Conservation (phyloP, 2,329 filamentous ascomycete genomes). For the Mycosphaerella arachidis region DNA sequence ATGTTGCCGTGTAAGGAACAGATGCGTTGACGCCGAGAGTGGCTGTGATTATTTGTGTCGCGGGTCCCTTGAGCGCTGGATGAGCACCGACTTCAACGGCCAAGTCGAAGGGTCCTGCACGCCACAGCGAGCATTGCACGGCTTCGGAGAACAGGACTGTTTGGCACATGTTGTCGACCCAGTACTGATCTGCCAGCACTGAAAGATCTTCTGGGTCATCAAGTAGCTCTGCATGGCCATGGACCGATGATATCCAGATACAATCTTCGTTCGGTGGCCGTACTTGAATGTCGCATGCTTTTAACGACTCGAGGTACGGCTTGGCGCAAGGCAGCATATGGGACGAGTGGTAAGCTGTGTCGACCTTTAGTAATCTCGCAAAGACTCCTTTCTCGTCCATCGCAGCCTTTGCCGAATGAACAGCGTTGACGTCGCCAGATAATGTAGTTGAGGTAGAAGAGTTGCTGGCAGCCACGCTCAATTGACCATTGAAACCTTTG, state of each 20-base stretch:
- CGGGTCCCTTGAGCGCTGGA: conserved; percentile 41
- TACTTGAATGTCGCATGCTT: conserved; percentile 14
- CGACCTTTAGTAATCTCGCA: conserved; percentile 38
- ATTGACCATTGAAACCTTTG: conserved; percentile 22
- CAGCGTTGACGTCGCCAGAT: conserved; percentile 40
- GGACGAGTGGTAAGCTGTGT: conserved; percentile 43
- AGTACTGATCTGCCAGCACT: conserved; percentile 33
- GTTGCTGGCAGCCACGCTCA: conserved; percentile 34
- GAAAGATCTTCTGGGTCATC: conserved; percentile 11
- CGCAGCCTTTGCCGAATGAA: conserved; percentile 30
- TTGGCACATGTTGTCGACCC: conserved; percentile 44
- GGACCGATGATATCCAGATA: conserved; percentile 22
- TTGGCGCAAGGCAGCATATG: conserved; percentile 29
- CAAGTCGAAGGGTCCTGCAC: conserved; percentile 23
- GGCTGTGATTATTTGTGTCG: conserved; percentile 34
- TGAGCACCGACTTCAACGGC: conserved; percentile 44
- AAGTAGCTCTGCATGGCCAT: conserved; percentile 21
- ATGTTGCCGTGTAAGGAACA: conserved; percentile 13
- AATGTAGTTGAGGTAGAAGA: conserved; percentile 42
- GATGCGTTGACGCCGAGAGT: conserved; percentile 10
- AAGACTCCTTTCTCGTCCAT: conserved; percentile 38
- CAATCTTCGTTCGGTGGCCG: conserved; percentile 11
- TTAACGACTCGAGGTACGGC: conserved; percentile 16
- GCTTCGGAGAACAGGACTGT: conserved; percentile 46
- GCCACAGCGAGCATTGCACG: conserved; percentile 18